These are phyloP conservation scores for Hymenoscyphus repandus DNA, from an alignment of 2,329 filamentous ascomycete species.

Conservation along the genomic window DNA sequence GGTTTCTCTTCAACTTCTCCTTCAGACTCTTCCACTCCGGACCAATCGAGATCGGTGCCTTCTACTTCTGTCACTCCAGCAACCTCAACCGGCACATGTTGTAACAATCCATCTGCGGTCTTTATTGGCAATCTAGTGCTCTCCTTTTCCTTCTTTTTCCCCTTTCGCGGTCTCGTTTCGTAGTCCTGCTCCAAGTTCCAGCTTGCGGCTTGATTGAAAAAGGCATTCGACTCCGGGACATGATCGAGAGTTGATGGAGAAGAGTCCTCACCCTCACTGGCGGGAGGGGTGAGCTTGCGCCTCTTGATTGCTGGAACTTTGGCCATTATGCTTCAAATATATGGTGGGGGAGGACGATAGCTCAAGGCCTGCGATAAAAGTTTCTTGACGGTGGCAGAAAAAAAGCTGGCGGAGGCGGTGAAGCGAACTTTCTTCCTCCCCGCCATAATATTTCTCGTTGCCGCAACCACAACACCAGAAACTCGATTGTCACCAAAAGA, in stretches of 20 bases:
- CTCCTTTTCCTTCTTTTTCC: conserved; percentile 65
- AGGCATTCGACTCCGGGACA: conserved; percentile 33
- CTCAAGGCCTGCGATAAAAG: too few relatives aligned
- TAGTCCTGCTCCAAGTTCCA: conserved; percentile 95
- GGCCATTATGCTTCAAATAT: conserved; percentile 21
- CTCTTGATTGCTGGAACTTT: conserved; percentile 42
- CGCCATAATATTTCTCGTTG: not conserved
- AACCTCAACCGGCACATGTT: conserved; percentile 46
- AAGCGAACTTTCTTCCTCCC: not conserved
- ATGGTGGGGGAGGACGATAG: too few relatives aligned
- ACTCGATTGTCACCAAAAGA: not conserved
- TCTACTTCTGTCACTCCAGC: conserved; percentile 49
- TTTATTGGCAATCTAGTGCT: conserved; percentile 79
- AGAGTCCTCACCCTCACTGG: conserved; percentile 40
- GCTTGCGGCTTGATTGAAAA: conserved; percentile 68
- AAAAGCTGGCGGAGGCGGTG: not conserved
- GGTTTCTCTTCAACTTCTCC: conserved; percentile 44
- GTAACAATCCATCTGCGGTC: conserved; percentile 69
- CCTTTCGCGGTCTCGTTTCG: conserved; percentile 71
- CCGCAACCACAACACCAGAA: not conserved
- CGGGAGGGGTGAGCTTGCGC: conserved; percentile 51
- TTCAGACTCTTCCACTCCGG: conserved; percentile 47
- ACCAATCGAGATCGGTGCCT: conserved; percentile 57
- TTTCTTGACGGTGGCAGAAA: too few relatives aligned
- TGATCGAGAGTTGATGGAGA: conserved; percentile 29